These are phyloP conservation scores for Priceomyces fermenticarens DNA, from an alignment of 805 yeast species.

Conservation along the genomic window DNA sequence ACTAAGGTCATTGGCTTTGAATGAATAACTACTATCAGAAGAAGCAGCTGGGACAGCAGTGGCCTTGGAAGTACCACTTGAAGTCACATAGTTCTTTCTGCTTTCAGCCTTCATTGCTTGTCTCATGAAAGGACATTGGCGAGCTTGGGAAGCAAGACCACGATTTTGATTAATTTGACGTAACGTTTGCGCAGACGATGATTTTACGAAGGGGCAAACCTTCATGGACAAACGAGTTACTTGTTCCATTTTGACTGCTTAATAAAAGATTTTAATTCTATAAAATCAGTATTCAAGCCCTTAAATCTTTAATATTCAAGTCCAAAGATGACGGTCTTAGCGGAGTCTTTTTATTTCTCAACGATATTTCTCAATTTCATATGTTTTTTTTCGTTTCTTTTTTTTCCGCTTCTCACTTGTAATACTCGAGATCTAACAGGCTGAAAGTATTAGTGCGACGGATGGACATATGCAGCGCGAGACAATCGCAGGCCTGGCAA, in stretches of 20 bases:
- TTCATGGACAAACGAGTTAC: conserved; percentile 71
- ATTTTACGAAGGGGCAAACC: conserved; percentile 80
- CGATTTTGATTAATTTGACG: conserved; percentile 50
- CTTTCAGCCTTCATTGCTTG: conserved; percentile 57
- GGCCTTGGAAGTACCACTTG: conserved; percentile 44
- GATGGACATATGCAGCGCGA: no score
- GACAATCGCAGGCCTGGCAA: no score
- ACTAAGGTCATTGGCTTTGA: conserved; percentile 24
- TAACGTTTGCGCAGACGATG: conserved; percentile 57
- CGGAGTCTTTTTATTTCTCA: no score
- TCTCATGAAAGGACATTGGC: conserved; percentile 88
- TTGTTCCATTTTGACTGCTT: conserved; percentile 58
- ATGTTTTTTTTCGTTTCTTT: no score
- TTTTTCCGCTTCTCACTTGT: neutral
- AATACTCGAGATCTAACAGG: conserved; percentile 5
- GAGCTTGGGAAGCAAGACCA: conserved; percentile 55
- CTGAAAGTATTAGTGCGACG: neutral
- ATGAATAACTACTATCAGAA: conserved; percentile 29
- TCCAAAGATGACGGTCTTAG: no score
- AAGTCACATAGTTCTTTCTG: conserved; percentile 43
- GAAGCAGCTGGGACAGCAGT: conserved; percentile 41
- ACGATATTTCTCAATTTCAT: no score
- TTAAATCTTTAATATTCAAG: no score
- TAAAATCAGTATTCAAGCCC: no score
- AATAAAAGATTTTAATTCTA: no score